Evolutionary conservation across 495 filamentous ascomycete species (phyloP).

Genomic region (Xylaria bambusicola): DNA sequence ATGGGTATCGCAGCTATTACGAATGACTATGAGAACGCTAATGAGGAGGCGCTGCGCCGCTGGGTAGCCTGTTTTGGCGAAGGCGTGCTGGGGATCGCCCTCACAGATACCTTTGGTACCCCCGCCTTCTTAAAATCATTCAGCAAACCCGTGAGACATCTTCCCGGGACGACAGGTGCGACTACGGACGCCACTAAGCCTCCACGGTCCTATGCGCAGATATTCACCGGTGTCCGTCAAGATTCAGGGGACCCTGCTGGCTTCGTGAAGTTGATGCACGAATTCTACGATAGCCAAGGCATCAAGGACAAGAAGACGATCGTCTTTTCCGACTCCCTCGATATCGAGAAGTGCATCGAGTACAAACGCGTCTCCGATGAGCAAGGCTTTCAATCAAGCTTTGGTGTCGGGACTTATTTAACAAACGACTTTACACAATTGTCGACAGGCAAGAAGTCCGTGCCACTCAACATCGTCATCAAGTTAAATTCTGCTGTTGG

Average conservation of each 20-base stretch:
- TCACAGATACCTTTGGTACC: conserved; percentile 98
- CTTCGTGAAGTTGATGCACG: conserved; percentile 79
- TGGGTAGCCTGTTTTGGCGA: conserved; percentile 93
- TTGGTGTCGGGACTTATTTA: conserved; percentile 93
- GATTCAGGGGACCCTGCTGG: conserved; percentile 88
- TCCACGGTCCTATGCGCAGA: conserved; percentile 72
- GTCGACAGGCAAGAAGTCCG: conserved; percentile 74
- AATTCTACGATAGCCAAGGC: conserved; percentile 77
- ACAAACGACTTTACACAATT: conserved; percentile 84
- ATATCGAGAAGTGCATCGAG: conserved; percentile 86
- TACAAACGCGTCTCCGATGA: conserved; percentile 82
- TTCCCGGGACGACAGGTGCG: conserved; percentile 25
- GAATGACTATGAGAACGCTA: conserved; percentile 78
- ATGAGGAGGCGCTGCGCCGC: conserved; percentile 76
- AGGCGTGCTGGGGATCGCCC: conserved; percentile 84
- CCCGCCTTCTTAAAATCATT: conserved; percentile 86
- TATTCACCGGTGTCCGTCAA: conserved; percentile 87
- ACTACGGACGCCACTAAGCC: conserved; percentile 9
- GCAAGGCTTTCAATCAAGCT: conserved; percentile 77
- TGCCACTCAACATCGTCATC: conserved; percentile 97
- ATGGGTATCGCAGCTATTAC: conserved; percentile 96
- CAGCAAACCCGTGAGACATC: conserved; percentile 54
- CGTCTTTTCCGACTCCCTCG: conserved; percentile 95
- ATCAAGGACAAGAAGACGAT: conserved; percentile 85
- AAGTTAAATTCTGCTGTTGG: conserved; percentile 86